Evolutionary conservation across 1,284 basidiomycete genomes (phyloP).

Genomic region (Ceratobasidium sp.): DNA sequence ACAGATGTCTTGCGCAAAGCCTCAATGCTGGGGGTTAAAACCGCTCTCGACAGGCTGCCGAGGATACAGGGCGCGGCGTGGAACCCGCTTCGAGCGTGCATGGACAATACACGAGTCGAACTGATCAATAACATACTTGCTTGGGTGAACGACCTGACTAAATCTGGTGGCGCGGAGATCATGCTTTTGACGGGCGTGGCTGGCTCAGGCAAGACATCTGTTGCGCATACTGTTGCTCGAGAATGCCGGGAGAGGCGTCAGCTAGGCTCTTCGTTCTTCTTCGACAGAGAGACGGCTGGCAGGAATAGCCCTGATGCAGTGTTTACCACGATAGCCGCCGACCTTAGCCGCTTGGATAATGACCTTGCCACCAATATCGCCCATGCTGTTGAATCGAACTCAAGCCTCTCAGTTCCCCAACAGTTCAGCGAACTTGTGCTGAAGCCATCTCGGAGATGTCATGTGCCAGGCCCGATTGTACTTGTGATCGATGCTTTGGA

Average conservation of each 20-base stretch:
- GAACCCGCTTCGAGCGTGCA: constrained; percentile 14
- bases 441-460: neutral
- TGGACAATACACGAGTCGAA: neutral
- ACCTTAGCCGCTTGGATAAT: neutral
- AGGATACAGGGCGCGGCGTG: constrained; percentile 20
- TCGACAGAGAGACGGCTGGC: neutral
- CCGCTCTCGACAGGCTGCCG: constrained; percentile 1
- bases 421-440: constrained; percentile 16
- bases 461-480: neutral
- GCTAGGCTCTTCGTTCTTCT: neutral
- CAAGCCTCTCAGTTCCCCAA: neutral
- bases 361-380: neutral
- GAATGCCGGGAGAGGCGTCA: neutral
- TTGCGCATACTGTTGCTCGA: constrained; percentile 15
- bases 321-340: constrained; percentile 15
- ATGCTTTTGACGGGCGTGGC: constrained; percentile 49
- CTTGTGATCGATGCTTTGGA: constrained; percentile 16
- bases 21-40: neutral
- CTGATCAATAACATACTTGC: neutral
- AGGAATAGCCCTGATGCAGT: constrained; percentile 1
- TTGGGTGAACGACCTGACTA: neutral
- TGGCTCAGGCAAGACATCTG: constrained; percentile 40
- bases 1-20: neutral
- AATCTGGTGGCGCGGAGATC: neutral
- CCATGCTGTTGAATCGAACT: neutral